These are phyloP conservation scores for Gloeopeniophorella convolvens DNA, from an alignment of 768 basidiomycete species.

Conservation along the genomic window DNA sequence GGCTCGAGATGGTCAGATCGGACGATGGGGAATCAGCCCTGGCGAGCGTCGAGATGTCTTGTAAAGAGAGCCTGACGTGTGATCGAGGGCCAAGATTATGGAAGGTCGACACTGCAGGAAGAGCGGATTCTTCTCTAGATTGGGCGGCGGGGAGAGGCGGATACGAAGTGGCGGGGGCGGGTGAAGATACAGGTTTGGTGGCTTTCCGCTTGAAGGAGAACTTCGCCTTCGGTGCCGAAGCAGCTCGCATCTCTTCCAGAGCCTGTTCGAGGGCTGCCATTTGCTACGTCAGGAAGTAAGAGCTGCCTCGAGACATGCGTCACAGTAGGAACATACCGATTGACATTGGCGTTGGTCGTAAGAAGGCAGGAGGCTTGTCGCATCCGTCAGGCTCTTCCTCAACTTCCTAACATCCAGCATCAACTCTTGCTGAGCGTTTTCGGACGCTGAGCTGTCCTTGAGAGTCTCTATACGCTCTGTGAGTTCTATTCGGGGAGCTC, in stretches of 20 bases:
- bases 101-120: conserved; percentile 24
- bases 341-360: conserved; percentile 75
- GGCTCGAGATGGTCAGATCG: conserved; percentile 59
- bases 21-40: conserved; percentile 32
- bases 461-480: conserved; percentile 39
- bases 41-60: conserved; percentile 27
- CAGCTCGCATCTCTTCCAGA: conserved; percentile 44
- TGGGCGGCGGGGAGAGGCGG: neutral
- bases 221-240: conserved; percentile 45
- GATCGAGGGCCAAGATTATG: conserved; percentile 40
- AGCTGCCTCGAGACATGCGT: neutral
- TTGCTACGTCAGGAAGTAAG: conserved; percentile 40
- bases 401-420: conserved; percentile 40
- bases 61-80: conserved; percentile 40
- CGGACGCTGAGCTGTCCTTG: conserved; percentile 28
- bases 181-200: conserved; percentile 17
- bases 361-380: conserved; percentile 54
- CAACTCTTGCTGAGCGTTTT: conserved; percentile 9
- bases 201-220: conserved; percentile 61
- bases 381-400: conserved; percentile 57
- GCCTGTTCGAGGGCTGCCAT: conserved; percentile 53
- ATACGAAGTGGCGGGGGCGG: neutral
- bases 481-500: conserved; percentile 35
- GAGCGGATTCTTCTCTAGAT: conserved; percentile 10
- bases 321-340: conserved; percentile 37